Percentiles rank a stretch among this genome's conserved stretches.
Evolutionary conservation across 805 yeast genomes (phyloP).

Genomic region (Candida ipomoeae): DNA sequence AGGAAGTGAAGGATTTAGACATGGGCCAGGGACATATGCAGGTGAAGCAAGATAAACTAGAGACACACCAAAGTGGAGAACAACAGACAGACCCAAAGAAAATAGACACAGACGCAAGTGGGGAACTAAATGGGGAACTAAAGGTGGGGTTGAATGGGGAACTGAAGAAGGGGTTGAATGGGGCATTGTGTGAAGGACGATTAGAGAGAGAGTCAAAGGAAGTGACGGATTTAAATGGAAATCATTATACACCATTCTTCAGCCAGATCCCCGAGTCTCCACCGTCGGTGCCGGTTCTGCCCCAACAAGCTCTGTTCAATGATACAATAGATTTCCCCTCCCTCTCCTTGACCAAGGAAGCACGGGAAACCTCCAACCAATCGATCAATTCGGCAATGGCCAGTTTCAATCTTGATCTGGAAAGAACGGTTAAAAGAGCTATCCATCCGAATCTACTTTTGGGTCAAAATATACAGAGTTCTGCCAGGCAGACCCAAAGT

Average conservation of each 20-base stretch:
- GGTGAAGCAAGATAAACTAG: too few relatives aligned
- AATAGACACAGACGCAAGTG: too few relatives aligned
- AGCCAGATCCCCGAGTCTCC: slow-evolving; percentile 40
- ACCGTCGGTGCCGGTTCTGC: slow-evolving; percentile 41
- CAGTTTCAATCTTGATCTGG: slow-evolving; percentile 20
- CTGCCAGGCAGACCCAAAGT: too few relatives aligned
- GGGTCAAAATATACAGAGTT: not conserved
- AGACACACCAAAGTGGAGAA: not conserved
- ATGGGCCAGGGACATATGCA: not conserved
- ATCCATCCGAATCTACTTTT: not conserved
- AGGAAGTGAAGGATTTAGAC: not conserved
- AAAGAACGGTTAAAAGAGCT: not conserved
- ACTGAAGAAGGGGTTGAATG: too few relatives aligned
- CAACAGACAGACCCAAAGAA: not conserved
- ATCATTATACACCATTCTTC: slow-evolving; percentile 15
- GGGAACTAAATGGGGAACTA: too few relatives aligned
- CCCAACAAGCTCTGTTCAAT: slow-evolving; percentile 15
- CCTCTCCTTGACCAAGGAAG: not conserved
- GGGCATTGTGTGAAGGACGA: too few relatives aligned
- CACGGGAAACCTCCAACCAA: not conserved
- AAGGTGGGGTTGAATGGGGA: too few relatives aligned
- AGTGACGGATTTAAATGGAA: too few relatives aligned
- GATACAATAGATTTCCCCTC: not conserved
- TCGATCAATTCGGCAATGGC: slow-evolving; percentile 20
- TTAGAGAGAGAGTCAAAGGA: too few relatives aligned